These are phyloP conservation scores for Xylaria longipes DNA, from an alignment of 495 filamentous ascomycete species.

Conservation along the genomic window DNA sequence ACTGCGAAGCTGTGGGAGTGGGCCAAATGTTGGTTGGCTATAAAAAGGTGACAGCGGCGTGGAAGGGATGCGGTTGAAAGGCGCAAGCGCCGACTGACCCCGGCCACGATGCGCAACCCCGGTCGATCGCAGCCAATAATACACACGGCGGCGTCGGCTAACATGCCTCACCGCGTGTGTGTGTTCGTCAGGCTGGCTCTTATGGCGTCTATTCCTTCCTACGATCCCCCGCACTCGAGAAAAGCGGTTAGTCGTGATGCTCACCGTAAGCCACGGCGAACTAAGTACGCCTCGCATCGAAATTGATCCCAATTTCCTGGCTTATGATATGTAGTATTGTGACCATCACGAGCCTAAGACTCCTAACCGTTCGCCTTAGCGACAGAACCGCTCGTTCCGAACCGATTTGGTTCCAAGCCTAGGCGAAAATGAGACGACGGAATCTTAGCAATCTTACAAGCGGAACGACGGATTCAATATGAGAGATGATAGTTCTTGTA, in stretches of 20 bases:
- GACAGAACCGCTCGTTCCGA: not conserved
- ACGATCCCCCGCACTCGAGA: constrained; percentile 13
- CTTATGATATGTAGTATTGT: not conserved
- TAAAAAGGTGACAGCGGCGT: constrained; percentile 39
- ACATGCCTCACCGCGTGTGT: constrained; percentile 32
- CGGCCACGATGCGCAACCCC: constrained; percentile 35
- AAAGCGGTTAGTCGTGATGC: constrained; percentile 1
- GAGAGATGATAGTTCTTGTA: not conserved
- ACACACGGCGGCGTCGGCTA: constrained; percentile 37
- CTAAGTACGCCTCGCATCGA: not conserved
- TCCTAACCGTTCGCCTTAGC: not conserved
- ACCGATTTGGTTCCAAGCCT: not conserved
- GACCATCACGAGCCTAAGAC: not conserved
- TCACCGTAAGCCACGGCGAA: not conserved
- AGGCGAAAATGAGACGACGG: not conserved
- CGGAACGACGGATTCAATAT: constrained; percentile 13
- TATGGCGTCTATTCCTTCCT: constrained; percentile 20
- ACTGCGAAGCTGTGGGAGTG: constrained; percentile 30
- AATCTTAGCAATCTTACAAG: not conserved
- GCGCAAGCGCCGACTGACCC: constrained; percentile 43
- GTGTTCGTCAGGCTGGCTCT: constrained; percentile 1
- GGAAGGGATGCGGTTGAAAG: constrained; percentile 36
- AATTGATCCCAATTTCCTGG: not conserved
- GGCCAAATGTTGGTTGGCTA: constrained; percentile 41
- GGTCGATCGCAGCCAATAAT: constrained; percentile 37